Evolutionary conservation across 2,329 filamentous ascomycete genomes (phyloP), one percentile per base, ranked within the genome.

Genomic region (Trichoderma breve): DNA sequence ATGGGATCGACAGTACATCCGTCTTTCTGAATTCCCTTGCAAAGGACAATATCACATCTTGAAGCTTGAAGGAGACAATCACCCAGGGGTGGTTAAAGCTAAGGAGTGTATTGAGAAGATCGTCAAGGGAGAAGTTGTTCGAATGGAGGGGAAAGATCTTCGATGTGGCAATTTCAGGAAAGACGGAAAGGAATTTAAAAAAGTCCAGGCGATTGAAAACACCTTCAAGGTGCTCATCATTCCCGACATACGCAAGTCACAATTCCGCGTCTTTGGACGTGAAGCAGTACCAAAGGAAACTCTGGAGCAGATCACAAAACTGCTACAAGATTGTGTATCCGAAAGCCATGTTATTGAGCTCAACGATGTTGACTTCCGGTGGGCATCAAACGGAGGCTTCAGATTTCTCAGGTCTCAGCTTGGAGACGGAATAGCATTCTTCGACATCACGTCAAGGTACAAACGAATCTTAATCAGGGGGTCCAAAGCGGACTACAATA

Each of bases 321-420:
- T 43, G 34, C 7, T 71, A 3, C 70, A 71, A 14, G 34, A 24
- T 15, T 47, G 51, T 12, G 28, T 60, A 18, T 34, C 63, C 5
- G 64, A 71, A 11, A 24, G 53, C 69, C 64, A 76, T 36, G 15
- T 57, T 32, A 79, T 83, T n/a, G 73, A 77, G 14, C 77, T 82
- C 12, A 72, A 43, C 6, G 34, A 68, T 1, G 66, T 75, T 2
- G 73, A 76, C 32, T 79, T 80, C 55, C 58, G 55, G 14, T 81
- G 79, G 79, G 79, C 77, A 6, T 76, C 77, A 8, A 75, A 67
- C 3, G 81, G 79, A 14, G 81, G 80, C 1, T 80, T 81, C 65
- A 74, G 72, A 47, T 74, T 67, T 11, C 73, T 83, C 36, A 47
- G 63, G 0, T 39, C 74, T 1, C 69, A 70, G 3, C 71, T 83